phyloP scores from a whole-genome alignment of 495 filamentous ascomycete species.

The Aspergillus leporis region DNA sequence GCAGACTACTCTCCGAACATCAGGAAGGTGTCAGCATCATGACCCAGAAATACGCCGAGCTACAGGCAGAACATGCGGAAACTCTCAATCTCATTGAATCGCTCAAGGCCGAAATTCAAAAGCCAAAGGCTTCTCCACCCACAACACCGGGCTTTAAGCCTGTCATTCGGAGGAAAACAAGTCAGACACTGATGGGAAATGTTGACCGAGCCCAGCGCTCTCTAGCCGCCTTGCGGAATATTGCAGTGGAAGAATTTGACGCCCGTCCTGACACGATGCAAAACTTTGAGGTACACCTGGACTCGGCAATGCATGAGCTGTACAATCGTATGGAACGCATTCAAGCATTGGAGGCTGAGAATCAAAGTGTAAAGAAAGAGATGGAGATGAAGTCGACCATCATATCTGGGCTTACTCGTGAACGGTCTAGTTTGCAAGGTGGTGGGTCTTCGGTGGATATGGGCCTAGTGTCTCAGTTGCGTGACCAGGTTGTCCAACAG shows the following conservation, averaged over 20 bases:
- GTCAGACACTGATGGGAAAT: conserved; percentile 78
- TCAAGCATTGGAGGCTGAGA: conserved; percentile 83
- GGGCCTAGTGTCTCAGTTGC: conserved; percentile 82
- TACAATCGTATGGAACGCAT: conserved; percentile 84
- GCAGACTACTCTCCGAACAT: conserved; percentile 69
- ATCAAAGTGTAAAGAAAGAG: conserved; percentile 81
- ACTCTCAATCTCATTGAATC: conserved; percentile 84
- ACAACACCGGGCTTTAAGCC: conserved; percentile 53
- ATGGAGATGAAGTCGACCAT: conserved; percentile 95
- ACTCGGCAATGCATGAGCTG: conserved; percentile 90
- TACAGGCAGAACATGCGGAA: conserved; percentile 79
- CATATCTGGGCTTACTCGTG: conserved; percentile 89
- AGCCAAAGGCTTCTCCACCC: conserved; percentile 70
- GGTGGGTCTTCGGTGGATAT: conserved; percentile 84
- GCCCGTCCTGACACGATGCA: conserved; percentile 79
- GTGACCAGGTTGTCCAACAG: conserved; percentile 82
- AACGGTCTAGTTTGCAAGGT: conserved; percentile 81
- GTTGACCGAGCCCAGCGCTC: conserved; percentile 91
- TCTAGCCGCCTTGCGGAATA: conserved; percentile 83
- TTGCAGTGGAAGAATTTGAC: conserved; percentile 84
- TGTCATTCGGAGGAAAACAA: conserved; percentile 89
- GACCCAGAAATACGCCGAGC: conserved; percentile 72
- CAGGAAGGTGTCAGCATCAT: conserved; percentile 70
- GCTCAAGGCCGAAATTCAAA: conserved; percentile 81
- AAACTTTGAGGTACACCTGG: conserved; percentile 89